Evolutionary conservation across 768 basidiomycete genomes (phyloP).

Genomic region (Leucogyrophana mollusca): DNA sequence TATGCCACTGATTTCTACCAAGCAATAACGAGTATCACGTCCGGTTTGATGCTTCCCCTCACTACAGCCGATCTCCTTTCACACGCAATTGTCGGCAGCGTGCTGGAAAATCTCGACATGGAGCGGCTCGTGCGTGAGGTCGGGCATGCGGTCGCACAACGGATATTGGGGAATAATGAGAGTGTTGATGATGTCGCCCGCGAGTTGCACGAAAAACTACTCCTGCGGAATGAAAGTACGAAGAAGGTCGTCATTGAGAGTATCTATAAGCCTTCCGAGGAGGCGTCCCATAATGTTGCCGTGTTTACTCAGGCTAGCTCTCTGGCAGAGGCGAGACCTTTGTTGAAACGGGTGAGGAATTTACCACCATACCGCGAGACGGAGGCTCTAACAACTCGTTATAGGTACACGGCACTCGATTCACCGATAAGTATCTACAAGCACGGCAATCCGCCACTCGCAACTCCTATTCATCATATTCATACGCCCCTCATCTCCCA

Average conservation of each 20-base stretch:
- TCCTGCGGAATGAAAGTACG: constrained; percentile 92
- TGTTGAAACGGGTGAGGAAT: constrained; percentile 70
- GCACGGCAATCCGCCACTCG: constrained; percentile 61
- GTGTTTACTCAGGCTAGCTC: constrained; percentile 76
- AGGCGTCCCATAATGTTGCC: constrained; percentile 85
- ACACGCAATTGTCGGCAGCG: constrained; percentile 95
- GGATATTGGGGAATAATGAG: constrained; percentile 90
- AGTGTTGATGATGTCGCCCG: constrained; percentile 96
- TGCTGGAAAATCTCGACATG: constrained; percentile 98
- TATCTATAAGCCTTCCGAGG: constrained; percentile 90
- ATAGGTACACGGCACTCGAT: constrained; percentile 91
- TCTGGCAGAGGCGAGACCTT: constrained; percentile 70
- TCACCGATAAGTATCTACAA: constrained; percentile 94
- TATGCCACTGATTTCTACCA: constrained; percentile 94
- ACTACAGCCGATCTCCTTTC: constrained; percentile 93
- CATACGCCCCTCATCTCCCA: constrained; percentile 48
- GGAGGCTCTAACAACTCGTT: background rate
- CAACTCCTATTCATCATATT: constrained; percentile 50
- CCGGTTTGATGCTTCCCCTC: constrained; percentile 93
- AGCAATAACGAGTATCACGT: constrained; percentile 89
- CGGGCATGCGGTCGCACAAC: constrained; percentile 87
- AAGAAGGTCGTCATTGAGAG: constrained; percentile 96
- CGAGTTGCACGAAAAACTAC: constrained; percentile 87
- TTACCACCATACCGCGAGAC: background rate
- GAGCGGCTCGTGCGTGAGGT: constrained; percentile 94